Evolutionary conservation across 768 basidiomycete genomes (phyloP).

Genomic region (Podaxis mareebaensis): DNA sequence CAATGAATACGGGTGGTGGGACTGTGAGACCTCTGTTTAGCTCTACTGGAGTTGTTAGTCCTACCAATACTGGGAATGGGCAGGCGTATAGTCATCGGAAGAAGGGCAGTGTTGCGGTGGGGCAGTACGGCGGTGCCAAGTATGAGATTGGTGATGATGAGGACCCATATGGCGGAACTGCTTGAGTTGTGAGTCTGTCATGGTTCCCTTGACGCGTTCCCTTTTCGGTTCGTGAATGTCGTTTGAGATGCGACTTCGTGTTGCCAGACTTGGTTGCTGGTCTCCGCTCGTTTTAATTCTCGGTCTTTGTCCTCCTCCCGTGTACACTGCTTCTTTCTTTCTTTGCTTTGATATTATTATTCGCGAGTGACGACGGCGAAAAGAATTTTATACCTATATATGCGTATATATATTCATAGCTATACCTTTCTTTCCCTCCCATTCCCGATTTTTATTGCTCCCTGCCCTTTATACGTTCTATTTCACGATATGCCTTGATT

Average conservation of each 20-base stretch:
- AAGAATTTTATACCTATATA: not conserved
- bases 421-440: not conserved
- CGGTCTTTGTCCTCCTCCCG: not conserved
- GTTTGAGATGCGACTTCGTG: not conserved
- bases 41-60: constrained; percentile 5
- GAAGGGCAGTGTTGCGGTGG: not conserved
- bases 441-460: not conserved
- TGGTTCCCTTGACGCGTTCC: not conserved
- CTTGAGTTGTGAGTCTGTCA: not conserved
- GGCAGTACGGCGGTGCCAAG: not conserved
- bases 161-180: constrained; percentile 8
- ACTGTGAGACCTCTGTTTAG: not conserved
- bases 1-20: not conserved
- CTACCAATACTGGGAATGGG: constrained; percentile 4
- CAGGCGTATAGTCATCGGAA: not conserved
- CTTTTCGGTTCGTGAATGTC: not conserved
- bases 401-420: not conserved
- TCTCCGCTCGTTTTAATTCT: not conserved
- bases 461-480: too few species aligned
- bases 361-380: not conserved
- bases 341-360: not conserved
- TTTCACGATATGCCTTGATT: not conserved
- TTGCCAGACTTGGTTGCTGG: not conserved
- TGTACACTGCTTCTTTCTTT: not conserved
- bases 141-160: constrained; percentile 12